These are phyloP conservation scores for Canariomyces notabilis DNA, from an alignment of 2,329 filamentous ascomycete genomes.

Conservation along the genomic window DNA sequence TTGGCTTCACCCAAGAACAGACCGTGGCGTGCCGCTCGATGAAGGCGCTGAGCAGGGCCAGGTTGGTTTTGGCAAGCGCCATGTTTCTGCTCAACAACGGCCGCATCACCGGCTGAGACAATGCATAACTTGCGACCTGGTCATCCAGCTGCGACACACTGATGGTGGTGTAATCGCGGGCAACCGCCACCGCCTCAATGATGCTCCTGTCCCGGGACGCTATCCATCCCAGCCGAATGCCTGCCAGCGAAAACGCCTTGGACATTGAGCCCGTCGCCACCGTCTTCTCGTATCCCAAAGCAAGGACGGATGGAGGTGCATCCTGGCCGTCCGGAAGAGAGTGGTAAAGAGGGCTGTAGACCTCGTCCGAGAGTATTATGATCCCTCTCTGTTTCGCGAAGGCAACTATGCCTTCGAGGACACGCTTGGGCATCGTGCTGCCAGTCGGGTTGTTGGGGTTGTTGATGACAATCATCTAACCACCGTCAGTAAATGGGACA, in stretches of 20 bases:
- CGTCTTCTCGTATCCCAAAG: slow-evolving; percentile 65
- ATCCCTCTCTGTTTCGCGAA: slow-evolving; percentile 60
- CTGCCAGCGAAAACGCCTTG: slow-evolving; percentile 79
- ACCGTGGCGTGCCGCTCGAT: slow-evolving; percentile 58
- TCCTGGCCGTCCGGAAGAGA: slow-evolving; percentile 46
- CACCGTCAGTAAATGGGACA: not conserved
- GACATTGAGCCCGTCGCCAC: slow-evolving; percentile 77
- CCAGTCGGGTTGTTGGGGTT: slow-evolving; percentile 85
- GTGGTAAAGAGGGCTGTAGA: slow-evolving; percentile 81
- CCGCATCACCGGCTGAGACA: slow-evolving; percentile 45
- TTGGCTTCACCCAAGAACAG: slow-evolving; percentile 68
- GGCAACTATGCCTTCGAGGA: slow-evolving; percentile 57
- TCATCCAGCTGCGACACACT: slow-evolving; percentile 81
- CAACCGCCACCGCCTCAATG: slow-evolving; percentile 57
- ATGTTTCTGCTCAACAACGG: slow-evolving; percentile 49
- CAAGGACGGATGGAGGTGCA: slow-evolving; percentile 62
- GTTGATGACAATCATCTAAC: slow-evolving; percentile 49
- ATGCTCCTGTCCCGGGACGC: slow-evolving; percentile 60
- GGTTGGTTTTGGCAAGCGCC: slow-evolving; percentile 61
- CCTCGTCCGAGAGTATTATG: slow-evolving; percentile 70
- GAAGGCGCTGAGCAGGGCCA: slow-evolving; percentile 61
- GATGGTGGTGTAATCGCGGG: slow-evolving; percentile 80
- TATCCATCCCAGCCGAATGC: slow-evolving; percentile 79
- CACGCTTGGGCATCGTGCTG: slow-evolving; percentile 56
- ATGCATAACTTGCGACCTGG: slow-evolving; percentile 67